Evolutionary conservation across 352 stramenopile species (phyloP).

Genomic region (Globisporangium solare): DNA sequence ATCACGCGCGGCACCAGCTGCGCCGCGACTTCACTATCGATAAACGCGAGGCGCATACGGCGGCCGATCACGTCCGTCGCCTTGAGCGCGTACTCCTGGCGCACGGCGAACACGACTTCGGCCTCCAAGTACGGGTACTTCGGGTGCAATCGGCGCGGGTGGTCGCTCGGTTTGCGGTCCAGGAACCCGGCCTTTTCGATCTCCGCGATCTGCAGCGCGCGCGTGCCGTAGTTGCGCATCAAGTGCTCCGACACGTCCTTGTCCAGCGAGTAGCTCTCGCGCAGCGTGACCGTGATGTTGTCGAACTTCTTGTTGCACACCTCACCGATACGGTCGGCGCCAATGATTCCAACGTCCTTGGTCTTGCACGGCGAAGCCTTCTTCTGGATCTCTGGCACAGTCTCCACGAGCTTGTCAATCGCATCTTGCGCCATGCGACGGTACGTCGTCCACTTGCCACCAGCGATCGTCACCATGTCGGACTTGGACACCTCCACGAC

Average conservation of each 20-base stretch:
- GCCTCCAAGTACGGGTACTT: constrained; percentile 95
- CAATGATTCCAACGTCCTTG: constrained; percentile 78
- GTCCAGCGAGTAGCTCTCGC: constrained; percentile 92
- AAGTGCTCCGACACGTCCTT: constrained; percentile 94
- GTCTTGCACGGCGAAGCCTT: constrained; percentile 80
- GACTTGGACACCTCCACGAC: constrained; percentile 90
- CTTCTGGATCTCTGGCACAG: constrained; percentile 63
- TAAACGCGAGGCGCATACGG: constrained; percentile 90
- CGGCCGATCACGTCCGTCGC: constrained; percentile 91
- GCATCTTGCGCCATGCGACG: constrained; percentile 94
- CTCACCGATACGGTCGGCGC: constrained; percentile 88
- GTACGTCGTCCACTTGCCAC: constrained; percentile 97
- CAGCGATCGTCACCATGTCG: constrained; percentile 93
- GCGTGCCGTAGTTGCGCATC: constrained; percentile 95
- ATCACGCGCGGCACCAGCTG: constrained; percentile 85
- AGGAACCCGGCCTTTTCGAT: constrained; percentile 84
- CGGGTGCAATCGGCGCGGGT: constrained; percentile 85
- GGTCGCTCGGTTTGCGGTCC: constrained; percentile 79
- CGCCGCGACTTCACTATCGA: constrained; percentile 82
- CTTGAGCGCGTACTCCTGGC: constrained; percentile 93
- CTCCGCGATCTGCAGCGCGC: constrained; percentile 93
- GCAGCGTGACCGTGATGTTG: constrained; percentile 91
- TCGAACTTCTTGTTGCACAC: constrained; percentile 97
- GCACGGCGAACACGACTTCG: constrained; percentile 91
- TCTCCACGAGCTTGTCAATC: constrained; percentile 87